A percentile compares a stretch with the other conserved stretches of the same genome.
These are phyloP conservation scores for Fusarium staphyleae DNA, from an alignment of 2,329 filamentous ascomycete genomes.

Conservation along the genomic window DNA sequence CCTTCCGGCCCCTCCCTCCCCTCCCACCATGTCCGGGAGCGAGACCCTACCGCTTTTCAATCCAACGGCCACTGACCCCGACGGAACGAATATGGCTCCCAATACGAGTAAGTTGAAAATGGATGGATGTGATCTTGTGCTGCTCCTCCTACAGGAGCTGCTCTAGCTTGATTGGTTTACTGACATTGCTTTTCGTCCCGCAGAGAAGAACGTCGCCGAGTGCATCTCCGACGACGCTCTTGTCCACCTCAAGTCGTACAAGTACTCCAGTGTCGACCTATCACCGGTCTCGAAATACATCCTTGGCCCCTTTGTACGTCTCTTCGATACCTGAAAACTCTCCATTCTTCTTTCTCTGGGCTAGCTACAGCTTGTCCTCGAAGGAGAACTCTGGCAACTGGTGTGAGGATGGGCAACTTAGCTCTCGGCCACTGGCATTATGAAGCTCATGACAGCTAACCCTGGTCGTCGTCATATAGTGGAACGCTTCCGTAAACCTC, in stretches of 20 bases:
- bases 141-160: background rate
- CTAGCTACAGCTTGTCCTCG: constrained; percentile 15
- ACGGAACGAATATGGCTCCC: constrained; percentile 45
- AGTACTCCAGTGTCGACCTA: constrained; percentile 97
- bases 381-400: background rate
- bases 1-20: constrained; percentile 35
- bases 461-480: constrained; percentile 61
- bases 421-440: constrained; percentile 1
- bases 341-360: background rate
- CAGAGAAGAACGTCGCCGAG: constrained; percentile 65
- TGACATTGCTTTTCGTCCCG: background rate
- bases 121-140: background rate
- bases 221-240: constrained; percentile 90
- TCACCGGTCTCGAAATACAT: constrained; percentile 93
- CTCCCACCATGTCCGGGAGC: constrained; percentile 41
- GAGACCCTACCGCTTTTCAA: constrained; percentile 47
- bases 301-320: constrained; percentile 88
- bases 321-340: constrained; percentile 1
- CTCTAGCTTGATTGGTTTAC: background rate
- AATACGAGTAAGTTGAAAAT: constrained; percentile 43
- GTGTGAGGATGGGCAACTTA: background rate
- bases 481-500: constrained; percentile 94
- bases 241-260: constrained; percentile 91
- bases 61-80: constrained; percentile 37
- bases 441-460: constrained; percentile 31